A percentile compares a stretch with the other conserved stretches of the same genome.
Conservation (phyloP, 129 eudicot genomes). For the Mikania micrantha region DNA sequence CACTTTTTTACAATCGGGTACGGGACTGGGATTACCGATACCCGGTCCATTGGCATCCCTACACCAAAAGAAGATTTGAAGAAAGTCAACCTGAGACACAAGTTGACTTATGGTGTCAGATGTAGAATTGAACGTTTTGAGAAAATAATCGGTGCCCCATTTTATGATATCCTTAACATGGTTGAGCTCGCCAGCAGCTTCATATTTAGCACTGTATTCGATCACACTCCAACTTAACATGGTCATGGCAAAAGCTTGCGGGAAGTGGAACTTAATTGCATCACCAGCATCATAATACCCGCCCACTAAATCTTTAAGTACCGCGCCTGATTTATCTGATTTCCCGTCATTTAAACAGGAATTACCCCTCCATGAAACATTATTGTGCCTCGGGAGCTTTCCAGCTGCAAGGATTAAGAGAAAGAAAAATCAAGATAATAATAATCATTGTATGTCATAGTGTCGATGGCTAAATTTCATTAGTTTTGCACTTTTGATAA, state of each 20-base stretch:
- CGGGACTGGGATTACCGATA: no score
- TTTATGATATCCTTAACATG: conserved; percentile 75
- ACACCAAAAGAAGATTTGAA: background rate
- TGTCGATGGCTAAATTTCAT: background rate
- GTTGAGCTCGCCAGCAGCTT: conserved; percentile 86
- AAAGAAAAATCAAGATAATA: background rate
- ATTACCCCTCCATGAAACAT: conserved; percentile 89
- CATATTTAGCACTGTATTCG: conserved; percentile 83
- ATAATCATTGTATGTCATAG: background rate
- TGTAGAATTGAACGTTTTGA: conserved; percentile 74
- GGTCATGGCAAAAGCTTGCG: conserved; percentile 84
- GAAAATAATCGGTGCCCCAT: conserved; percentile 96
- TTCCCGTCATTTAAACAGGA: conserved; percentile 75
- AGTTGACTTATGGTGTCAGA: conserved; percentile 70
- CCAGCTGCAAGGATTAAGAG: conserved; percentile 55
- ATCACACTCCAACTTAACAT: conserved; percentile 98
- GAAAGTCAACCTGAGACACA: conserved; percentile 59
- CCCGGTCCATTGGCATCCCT: no score
- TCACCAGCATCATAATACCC: conserved; percentile 97
- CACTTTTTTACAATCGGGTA: no score
- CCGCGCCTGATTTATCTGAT: conserved; percentile 34
- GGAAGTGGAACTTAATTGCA: conserved; percentile 89
- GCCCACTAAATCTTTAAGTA: conserved; percentile 61
- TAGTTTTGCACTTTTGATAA: background rate
- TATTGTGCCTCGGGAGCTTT: conserved; percentile 72